Percentiles rank a stretch among this genome's conserved stretches.
These are phyloP conservation scores for Leptographium galeiforme DNA, from an alignment of 2,329 filamentous ascomycete species.

Conservation along the genomic window DNA sequence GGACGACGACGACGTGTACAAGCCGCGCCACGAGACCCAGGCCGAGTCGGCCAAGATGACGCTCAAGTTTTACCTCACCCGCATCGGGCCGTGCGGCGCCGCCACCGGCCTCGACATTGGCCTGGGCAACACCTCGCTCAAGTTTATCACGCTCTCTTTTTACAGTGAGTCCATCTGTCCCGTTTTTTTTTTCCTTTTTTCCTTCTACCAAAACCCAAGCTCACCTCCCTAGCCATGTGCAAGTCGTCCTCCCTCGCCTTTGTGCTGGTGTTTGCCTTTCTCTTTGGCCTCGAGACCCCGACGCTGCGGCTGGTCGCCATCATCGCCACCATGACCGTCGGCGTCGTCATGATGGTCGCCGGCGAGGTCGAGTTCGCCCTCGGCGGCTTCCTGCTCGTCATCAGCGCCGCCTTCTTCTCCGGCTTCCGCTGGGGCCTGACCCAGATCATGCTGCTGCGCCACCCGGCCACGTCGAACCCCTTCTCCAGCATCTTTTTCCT, in stretches of 20 bases:
- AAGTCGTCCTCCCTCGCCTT: conserved; percentile 95
- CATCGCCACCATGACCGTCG: conserved; percentile 81
- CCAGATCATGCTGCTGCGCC: conserved; percentile 84
- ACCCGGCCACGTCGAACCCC: conserved; percentile 88
- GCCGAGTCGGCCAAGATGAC: conserved; percentile 51
- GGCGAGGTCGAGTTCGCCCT: conserved; percentile 84
- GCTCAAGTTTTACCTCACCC: conserved; percentile 78
- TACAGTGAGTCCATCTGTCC: conserved; percentile 72
- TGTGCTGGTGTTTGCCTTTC: conserved; percentile 85
- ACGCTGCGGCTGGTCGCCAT: conserved; percentile 77
- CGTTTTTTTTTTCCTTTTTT: no score
- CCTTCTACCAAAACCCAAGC: neutral
- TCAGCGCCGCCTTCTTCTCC: conserved; percentile 85
- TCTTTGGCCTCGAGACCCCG: conserved; percentile 80
- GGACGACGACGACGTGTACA: conserved; percentile 31
- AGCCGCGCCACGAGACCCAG: conserved; percentile 29
- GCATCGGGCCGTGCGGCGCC: conserved; percentile 81
- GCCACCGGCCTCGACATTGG: conserved; percentile 94
- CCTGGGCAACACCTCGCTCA: conserved; percentile 86
- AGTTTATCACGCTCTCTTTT: conserved; percentile 93
- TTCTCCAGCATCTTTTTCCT: conserved; percentile 96
- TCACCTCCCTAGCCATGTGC: conserved; percentile 60
- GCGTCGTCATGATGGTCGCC: conserved; percentile 96
- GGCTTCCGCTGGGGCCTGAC: conserved; percentile 98
- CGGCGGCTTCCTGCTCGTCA: conserved; percentile 81